Evolutionary conservation across 2,329 filamentous ascomycete genomes (phyloP).

Genomic region (Chrysoporthe puriensis): DNA sequence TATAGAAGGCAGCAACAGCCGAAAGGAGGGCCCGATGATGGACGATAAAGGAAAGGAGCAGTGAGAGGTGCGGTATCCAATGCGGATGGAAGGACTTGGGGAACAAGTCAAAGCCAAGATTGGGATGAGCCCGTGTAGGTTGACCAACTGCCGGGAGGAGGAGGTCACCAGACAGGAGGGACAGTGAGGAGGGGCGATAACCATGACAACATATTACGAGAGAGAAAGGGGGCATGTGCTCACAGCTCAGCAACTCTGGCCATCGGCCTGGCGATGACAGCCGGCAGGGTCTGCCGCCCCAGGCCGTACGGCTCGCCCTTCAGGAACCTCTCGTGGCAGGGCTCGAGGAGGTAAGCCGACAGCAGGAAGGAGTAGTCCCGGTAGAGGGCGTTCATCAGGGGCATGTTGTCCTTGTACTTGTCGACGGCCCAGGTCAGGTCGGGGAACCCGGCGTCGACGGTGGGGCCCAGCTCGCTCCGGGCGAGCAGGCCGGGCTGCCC

Average conservation of each 20-base stretch:
- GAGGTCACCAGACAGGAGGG: neutral
- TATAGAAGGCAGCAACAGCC: neutral
- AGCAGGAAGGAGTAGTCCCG: constrained; percentile 91
- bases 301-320: constrained; percentile 78
- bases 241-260: constrained; percentile 84
- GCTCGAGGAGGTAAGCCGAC: constrained; percentile 87
- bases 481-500: constrained; percentile 80
- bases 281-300: constrained; percentile 73
- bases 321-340: constrained; percentile 77
- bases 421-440: constrained; percentile 77
- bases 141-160: neutral
- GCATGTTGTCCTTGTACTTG: constrained; percentile 72
- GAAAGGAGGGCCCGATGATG: neutral
- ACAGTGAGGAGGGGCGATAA: neutral
- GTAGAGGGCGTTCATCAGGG: constrained; percentile 83
- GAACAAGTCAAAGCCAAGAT: too few relatives aligned
- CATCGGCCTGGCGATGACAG: constrained; percentile 78
- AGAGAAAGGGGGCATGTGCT: constrained; percentile 44
- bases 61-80: neutral
- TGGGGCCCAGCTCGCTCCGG: constrained; percentile 71
- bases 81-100: neutral
- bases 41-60: neutral
- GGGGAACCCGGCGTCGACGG: constrained; percentile 73
- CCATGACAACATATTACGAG: neutral
- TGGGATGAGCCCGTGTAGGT: neutral